Conservation (phyloP, 352 stramenopile genomes). For the Pythium rhizo-oryzae region DNA sequence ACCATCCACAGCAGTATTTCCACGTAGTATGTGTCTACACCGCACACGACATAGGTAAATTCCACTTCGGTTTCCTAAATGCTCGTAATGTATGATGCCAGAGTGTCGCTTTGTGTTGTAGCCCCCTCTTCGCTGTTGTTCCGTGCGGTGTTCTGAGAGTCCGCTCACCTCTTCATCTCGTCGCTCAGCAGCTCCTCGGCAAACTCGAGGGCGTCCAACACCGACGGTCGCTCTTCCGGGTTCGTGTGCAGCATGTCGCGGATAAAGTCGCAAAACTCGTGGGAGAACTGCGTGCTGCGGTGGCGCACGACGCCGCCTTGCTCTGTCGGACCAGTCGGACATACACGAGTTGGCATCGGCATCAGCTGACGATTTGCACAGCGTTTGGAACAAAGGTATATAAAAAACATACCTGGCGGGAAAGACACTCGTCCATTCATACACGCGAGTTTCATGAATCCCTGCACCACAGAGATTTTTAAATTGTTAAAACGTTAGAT, state of each 20-base stretch:
- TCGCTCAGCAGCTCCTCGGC: conserved; percentile 77
- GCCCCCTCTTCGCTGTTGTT: no score
- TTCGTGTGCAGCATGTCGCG: conserved; percentile 87
- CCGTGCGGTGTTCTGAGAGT: no score
- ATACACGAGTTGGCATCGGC: not conserved
- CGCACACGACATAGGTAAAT: no score
- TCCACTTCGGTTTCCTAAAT: no score
- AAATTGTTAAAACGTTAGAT: no score
- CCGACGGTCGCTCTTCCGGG: conserved; percentile 75
- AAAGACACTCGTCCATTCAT: conserved; percentile 82
- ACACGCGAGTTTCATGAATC: conserved; percentile 84
- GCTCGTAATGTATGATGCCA: no score
- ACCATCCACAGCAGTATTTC: no score
- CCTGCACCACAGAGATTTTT: no score
- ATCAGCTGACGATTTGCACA: not conserved
- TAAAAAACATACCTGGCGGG: conserved; percentile 46
- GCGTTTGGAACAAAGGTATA: no score
- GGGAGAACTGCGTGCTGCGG: conserved; percentile 65
- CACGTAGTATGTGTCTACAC: no score
- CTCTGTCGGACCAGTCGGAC: conserved; percentile 29
- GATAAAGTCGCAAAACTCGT: conserved; percentile 89
- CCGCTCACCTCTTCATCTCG: conserved; percentile 52
- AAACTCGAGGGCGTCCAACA: conserved; percentile 83
- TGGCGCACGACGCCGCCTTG: conserved; percentile 68
- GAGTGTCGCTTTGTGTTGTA: no score